Evolutionary conservation across 768 basidiomycete species (phyloP), one percentile per base, ranked within the genome.

Genomic region (Suillus subalutaceus): DNA sequence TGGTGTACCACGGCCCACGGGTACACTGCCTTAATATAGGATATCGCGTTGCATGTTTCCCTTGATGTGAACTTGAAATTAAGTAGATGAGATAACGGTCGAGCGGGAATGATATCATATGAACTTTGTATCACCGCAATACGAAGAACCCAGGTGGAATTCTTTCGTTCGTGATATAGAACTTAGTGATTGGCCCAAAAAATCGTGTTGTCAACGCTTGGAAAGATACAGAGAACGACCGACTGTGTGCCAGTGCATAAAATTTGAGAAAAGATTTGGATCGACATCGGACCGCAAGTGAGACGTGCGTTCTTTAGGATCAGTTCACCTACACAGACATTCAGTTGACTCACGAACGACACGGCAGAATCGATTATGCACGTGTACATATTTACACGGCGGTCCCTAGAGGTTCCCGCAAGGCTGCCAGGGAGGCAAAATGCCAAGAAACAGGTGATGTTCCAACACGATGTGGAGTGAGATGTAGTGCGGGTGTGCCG

Each of bases 381-480:
- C n/a, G n/a, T 10, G 48, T 48, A 48, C 46, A 48, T 5, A 10
- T 46, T 46, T 46, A 50, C 50, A 50, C 50, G 23, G 26, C 50
- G 3, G 43, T 37, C 37, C 37, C 1, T 37, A 37, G 8, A 37
- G 37, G 37, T 20, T 44, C 18, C 43, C 18, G 9, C 40, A 41
- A 41, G 40, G 40, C 9, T 23, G 48, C n/a, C 4, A 23, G 48
- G 23, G 23, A 26, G n/a, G 48, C 5, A 50, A 26, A 26, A 20
- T 6, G 13, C 23, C 26, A 52, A n/a, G 26, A 26, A 52, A 26
- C 13, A 15, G 50, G 50, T 52, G 7, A 26, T 3, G 23, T 52
- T 52, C 50, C 50, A 52, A 52, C 52, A 52, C 26, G 52, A 30
- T 52, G 52, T 23, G 52, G 52, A 52, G 52, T 52, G 16, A 30